A percentile compares a stretch with the other conserved stretches of the same genome.
Evolutionary conservation across 2,329 filamentous ascomycete genomes (phyloP).

Genomic region (Plectosphaerella cucumerina): DNA sequence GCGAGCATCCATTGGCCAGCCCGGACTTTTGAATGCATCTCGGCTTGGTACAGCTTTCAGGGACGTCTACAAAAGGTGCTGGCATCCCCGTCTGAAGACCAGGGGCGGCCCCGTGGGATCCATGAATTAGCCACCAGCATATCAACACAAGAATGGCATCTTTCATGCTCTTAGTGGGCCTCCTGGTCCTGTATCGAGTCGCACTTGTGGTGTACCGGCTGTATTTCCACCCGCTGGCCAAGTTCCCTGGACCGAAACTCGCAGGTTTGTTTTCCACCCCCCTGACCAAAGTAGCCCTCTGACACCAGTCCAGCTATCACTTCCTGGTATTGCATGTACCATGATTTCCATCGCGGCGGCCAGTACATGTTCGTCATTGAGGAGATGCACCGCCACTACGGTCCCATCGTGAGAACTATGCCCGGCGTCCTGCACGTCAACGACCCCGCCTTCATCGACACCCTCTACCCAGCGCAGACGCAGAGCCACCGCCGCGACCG

Average conservation of each 20-base stretch:
- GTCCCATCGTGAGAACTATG: constrained; percentile 32
- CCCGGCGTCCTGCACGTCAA: constrained; percentile 32
- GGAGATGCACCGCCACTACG: constrained; percentile 23
- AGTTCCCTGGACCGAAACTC: constrained; percentile 17
- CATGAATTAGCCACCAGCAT: too few relatives aligned
- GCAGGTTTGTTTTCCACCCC: too few relatives aligned
- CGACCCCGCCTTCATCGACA: constrained; percentile 27
- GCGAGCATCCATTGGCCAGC: too few relatives aligned
- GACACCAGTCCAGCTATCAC: constrained; percentile 23
- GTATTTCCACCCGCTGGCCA: constrained; percentile 15
- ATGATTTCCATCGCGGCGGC: constrained; percentile 35
- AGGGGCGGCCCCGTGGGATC: too few relatives aligned
- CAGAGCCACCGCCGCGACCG: neutral
- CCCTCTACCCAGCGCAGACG: constrained; percentile 21
- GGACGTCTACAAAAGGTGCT: too few relatives aligned
- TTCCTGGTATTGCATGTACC: constrained; percentile 37
- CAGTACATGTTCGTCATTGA: constrained; percentile 37
- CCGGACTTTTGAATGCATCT: too few relatives aligned
- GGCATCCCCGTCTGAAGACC: too few relatives aligned
- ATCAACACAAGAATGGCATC: too few relatives aligned
- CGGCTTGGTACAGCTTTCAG: too few relatives aligned
- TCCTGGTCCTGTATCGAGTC: neutral
- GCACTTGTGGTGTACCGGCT: constrained; percentile 14
- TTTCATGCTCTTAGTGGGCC: too few relatives aligned
- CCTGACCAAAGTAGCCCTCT: too few relatives aligned